phyloP scores from a whole-genome alignment of 2,329 filamentous ascomycete genomes.

The Botrytis porri region DNA sequence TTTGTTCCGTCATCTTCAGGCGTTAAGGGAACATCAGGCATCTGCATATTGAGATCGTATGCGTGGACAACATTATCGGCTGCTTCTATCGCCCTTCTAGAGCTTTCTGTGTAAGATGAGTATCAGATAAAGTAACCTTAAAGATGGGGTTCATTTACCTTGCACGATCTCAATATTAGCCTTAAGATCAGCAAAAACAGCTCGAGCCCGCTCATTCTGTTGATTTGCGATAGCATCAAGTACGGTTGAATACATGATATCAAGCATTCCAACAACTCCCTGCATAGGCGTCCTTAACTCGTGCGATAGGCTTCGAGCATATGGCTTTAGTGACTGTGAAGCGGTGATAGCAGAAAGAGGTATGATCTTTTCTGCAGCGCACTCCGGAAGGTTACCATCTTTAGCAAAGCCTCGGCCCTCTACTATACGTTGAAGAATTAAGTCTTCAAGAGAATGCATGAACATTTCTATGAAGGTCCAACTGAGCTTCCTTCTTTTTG shows the following conservation, averaged over 20 bases:
- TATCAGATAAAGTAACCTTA: background rate
- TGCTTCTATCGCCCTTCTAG: conserved; percentile 67
- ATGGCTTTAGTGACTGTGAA: conserved; percentile 65
- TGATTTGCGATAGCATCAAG: conserved; percentile 60
- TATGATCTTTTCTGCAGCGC: conserved; percentile 43
- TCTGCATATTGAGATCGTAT: conserved; percentile 71
- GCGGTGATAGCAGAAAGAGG: conserved; percentile 55
- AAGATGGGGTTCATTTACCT: conserved; percentile 43
- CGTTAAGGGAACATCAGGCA: conserved; percentile 58
- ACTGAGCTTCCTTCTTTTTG: conserved; percentile 52
- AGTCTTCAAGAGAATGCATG: conserved; percentile 65
- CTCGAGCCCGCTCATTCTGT: conserved; percentile 47
- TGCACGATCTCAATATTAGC: conserved; percentile 70
- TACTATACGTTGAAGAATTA: conserved; percentile 57
- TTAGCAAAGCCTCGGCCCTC: conserved; percentile 49
- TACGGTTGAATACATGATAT: conserved; percentile 72
- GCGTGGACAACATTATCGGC: conserved; percentile 74
- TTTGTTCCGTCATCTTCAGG: conserved; percentile 25
- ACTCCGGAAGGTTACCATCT: conserved; percentile 34
- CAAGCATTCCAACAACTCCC: conserved; percentile 71
- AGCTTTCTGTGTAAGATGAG: conserved; percentile 53
- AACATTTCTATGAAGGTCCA: conserved; percentile 69
- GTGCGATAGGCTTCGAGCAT: conserved; percentile 69
- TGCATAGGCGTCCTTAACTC: conserved; percentile 73
- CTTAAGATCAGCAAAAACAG: conserved; percentile 60